These are phyloP conservation scores for Mycena maculata DNA, from an alignment of 768 basidiomycete species.

Conservation along the genomic window DNA sequence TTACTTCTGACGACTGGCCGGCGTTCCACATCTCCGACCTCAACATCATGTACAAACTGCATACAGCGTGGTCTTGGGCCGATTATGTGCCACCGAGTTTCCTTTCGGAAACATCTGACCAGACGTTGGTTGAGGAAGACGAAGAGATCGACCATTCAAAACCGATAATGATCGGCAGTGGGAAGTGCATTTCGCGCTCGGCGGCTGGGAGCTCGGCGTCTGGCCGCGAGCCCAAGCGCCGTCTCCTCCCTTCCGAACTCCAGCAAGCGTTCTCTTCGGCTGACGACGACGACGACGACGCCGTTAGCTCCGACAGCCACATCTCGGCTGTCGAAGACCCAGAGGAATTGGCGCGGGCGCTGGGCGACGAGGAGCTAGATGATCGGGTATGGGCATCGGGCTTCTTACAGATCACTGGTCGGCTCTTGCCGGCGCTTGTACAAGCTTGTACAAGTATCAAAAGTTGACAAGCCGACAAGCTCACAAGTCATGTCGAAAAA, in stretches of 20 bases:
- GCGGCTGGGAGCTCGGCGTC: neutral
- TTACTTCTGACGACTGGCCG: neutral
- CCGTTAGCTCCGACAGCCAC: neutral
- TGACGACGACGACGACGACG: neutral
- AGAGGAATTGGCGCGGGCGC: neutral
- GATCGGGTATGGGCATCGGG: too few species aligned
- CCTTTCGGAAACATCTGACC: neutral
- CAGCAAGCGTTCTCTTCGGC: neutral
- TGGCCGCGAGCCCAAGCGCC: neutral
- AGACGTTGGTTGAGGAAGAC: neutral
- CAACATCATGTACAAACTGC: neutral
- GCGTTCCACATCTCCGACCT: neutral
- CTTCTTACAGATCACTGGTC: too few species aligned
- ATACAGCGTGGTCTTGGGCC: neutral
- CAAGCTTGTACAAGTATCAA: too few species aligned
- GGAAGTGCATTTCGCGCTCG: neutral
- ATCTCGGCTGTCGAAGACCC: conserved; percentile 1
- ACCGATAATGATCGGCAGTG: neutral
- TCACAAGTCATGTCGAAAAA: too few species aligned
- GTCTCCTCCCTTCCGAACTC: neutral
- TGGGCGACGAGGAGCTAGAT: neutral
- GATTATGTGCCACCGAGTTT: neutral
- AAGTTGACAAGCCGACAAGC: too few species aligned
- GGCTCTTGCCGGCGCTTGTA: too few species aligned
- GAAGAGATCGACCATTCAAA: neutral